A percentile compares a stretch with the other conserved stretches of the same genome.
phyloP scores from a whole-genome alignment of 257 asterid species.

The Solanum habrochaites region DNA sequence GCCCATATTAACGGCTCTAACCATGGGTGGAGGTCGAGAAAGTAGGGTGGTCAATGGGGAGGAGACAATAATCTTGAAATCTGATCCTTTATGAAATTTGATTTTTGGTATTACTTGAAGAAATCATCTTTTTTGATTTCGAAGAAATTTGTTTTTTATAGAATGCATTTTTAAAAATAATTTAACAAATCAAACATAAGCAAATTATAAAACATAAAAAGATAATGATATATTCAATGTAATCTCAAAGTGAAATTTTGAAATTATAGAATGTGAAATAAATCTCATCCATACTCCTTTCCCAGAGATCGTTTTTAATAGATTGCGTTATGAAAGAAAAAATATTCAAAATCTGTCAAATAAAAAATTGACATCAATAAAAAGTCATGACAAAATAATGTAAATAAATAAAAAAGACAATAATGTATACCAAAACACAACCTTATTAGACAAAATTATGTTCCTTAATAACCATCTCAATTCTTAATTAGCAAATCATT shows the following conservation, averaged over 20 bases:
- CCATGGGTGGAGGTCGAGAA: too few species aligned
- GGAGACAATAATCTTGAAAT: background rate
- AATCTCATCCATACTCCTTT: too few species aligned
- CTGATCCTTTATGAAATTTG: background rate
- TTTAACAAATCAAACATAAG: background rate
- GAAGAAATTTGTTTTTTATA: background rate
- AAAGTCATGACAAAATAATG: background rate
- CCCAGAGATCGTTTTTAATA: too few species aligned
- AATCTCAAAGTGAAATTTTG: background rate
- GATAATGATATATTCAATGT: background rate
- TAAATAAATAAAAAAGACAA: too few species aligned
- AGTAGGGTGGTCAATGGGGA: background rate
- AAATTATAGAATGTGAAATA: background rate
- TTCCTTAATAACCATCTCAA: too few species aligned
- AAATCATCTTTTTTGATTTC: background rate
- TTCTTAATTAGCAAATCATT: too few species aligned
- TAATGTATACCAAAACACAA: too few species aligned
- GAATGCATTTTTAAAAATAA: background rate
- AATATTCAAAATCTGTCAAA: too few species aligned
- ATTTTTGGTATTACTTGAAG: background rate
- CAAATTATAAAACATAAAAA: background rate
- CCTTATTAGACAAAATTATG: too few species aligned
- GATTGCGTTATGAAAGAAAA: too few species aligned
- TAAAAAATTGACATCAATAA: too few species aligned
- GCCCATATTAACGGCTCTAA: too few species aligned